These are phyloP conservation scores for Chaetomium cochliodes DNA, from an alignment of 495 filamentous ascomycete species.

Conservation along the genomic window DNA sequence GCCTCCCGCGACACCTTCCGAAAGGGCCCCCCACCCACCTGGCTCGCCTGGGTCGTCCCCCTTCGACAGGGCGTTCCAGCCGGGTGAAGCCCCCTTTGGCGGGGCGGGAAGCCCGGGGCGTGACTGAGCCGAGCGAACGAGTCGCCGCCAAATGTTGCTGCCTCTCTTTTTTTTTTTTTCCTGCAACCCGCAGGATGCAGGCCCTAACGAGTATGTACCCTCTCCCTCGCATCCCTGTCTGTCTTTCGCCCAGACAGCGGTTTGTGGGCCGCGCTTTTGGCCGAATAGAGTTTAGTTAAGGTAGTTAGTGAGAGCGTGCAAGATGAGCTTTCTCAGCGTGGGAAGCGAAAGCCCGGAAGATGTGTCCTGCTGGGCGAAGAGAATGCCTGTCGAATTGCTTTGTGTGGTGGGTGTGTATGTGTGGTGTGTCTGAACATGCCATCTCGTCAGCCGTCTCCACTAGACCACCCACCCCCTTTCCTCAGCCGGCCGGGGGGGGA, in stretches of 20 bases:
- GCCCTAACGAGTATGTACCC: too few species aligned
- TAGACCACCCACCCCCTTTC: not conserved
- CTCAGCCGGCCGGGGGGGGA: too few species aligned
- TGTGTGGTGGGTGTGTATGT: too few species aligned
- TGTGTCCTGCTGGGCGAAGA: not conserved
- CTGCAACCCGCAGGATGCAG: not conserved
- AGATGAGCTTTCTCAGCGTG: not conserved
- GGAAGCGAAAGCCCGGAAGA: not conserved
- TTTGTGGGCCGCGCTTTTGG: not conserved
- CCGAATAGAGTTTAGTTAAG: not conserved
- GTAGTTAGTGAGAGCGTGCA: not conserved
- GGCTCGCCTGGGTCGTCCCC: not conserved
- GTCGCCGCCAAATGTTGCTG: constrained; percentile 9
- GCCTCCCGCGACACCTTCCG: constrained; percentile 9
- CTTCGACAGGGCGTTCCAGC: constrained; percentile 1
- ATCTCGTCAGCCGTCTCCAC: not conserved
- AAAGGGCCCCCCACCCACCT: not conserved
- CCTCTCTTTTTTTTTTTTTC: constrained; percentile 4
- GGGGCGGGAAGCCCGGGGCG: constrained; percentile 9
- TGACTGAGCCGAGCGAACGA: constrained; percentile 14
- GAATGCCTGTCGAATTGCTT: not conserved
- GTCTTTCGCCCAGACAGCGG: not conserved
- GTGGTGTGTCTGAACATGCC: not conserved
- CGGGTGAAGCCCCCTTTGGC: constrained; percentile 15
- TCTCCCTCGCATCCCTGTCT: not conserved